phyloP scores from a whole-genome alignment of 2,329 filamentous ascomycete genomes.

The Thelonectria rubi region DNA sequence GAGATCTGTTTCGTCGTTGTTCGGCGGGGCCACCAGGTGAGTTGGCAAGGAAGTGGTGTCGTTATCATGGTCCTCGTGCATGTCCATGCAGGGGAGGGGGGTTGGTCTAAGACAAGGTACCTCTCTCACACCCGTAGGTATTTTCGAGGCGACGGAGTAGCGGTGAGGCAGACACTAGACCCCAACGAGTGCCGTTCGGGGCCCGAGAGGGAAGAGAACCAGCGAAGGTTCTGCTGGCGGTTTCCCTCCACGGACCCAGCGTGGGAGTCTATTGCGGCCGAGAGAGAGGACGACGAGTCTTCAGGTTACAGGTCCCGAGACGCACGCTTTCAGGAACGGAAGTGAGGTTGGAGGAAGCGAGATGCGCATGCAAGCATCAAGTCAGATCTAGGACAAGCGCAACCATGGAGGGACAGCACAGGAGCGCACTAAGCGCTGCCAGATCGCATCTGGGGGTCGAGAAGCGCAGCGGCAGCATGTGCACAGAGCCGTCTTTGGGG shows the following conservation, averaged over 20 bases:
- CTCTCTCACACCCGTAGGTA: conserved; percentile 37
- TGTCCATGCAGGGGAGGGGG: conserved; percentile 34
- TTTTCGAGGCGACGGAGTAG: conserved; percentile 35
- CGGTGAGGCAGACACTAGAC: conserved; percentile 42
- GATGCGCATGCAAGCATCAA: conserved; percentile 43
- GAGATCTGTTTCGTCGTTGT: conserved; percentile 41
- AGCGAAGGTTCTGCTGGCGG: conserved; percentile 21
- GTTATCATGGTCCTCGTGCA: conserved; percentile 41
- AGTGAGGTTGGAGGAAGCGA: conserved; percentile 29
- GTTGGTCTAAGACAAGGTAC: conserved; percentile 36
- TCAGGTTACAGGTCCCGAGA: conserved; percentile 1
- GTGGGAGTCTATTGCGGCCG: conserved; percentile 6
- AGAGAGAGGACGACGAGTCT: conserved; percentile 5
- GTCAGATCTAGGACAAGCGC: conserved; percentile 40
- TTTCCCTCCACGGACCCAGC: conserved; percentile 20
- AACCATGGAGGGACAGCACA: conserved; percentile 38
- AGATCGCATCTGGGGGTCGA: conserved; percentile 43
- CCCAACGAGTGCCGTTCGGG: conserved; percentile 37
- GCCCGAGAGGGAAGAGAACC: conserved; percentile 24
- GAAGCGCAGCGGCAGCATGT: conserved; percentile 42
- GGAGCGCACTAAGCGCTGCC: conserved; percentile 44
- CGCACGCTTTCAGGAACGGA: conserved; percentile 20
- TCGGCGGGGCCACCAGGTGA: conserved; percentile 38
- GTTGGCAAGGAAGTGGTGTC: conserved; percentile 42
- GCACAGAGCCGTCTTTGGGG: conserved; percentile 39